Evolutionary conservation across 148 eudicot species (phyloP), one percentile per base, ranked within the genome.

Genomic region (Camellia sinensis): DNA sequence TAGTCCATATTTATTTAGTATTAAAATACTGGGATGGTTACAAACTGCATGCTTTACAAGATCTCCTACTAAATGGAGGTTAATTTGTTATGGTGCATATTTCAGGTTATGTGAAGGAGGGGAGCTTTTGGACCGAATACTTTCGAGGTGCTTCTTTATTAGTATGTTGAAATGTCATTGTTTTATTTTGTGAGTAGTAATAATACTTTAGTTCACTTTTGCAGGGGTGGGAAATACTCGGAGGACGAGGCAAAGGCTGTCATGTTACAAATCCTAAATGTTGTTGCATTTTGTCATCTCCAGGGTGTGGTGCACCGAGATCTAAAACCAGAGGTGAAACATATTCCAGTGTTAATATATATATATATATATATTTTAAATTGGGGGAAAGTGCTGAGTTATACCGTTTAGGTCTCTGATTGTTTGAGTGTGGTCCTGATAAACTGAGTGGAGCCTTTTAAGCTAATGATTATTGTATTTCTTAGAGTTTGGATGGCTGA

Each of bases 261-360:
- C 43, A 85, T 89, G 85, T 84, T 83, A 21, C 94, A 91, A 48
- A 89, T 91, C 70, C 67, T 91, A n/a, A 87, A 82, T 50, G 82
- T 85, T 17, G 89, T 85, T 22, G 86, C 92, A 6, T 91, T 80
- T 75, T 87, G 86, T 68, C 94, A 91, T 87, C 88, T 91, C 71
- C 94, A 91, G 76, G 94, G 94, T 40, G 94, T 91, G 74, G 92
- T 89, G 59, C 94, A 91, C 79, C 90, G 92, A n/a, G 94, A 91
- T 82, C 87, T 91, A 40, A 91, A 91, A 87, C 94, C 94, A 48
- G 92, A 91, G 92, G 92, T 91, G 78, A 60, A 53, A 66, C 62
- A 43, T 5, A 7, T 11, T 79, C 59, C 46, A 7, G 2, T 13
- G 11, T 59, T 17, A 0, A 4, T 43, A 22, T 80, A 29, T 29